These are phyloP conservation scores for Gossypium sturtianum DNA, from an alignment of 345 rosid species.

Conservation along the genomic window DNA sequence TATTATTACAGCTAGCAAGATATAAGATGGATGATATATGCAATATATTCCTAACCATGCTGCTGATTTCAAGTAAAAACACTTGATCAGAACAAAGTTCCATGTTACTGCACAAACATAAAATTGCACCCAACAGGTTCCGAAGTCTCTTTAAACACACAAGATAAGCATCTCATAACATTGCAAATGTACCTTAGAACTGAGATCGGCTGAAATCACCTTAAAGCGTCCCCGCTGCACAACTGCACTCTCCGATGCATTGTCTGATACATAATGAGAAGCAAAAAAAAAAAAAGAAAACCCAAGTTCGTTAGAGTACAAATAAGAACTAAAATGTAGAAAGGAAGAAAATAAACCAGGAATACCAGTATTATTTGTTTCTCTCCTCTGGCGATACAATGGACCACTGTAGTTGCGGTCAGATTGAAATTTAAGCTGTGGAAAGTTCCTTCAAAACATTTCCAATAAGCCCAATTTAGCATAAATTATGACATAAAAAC, in stretches of 20 bases:
- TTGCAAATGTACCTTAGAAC: conserved; percentile 65
- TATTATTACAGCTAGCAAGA: neutral
- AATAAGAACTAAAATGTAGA: conserved; percentile 12
- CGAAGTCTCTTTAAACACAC: neutral
- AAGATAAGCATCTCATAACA: neutral
- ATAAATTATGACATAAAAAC: conserved; percentile 5
- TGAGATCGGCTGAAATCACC: conserved; percentile 73
- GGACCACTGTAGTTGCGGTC: conserved; percentile 80
- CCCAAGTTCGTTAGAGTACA: conserved; percentile 5
- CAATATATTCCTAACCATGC: neutral
- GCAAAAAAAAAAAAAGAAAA: neutral
- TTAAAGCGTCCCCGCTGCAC: conserved; percentile 91
- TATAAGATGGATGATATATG: neutral
- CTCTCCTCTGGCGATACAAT: conserved; percentile 57
- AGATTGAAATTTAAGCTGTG: conserved; percentile 44
- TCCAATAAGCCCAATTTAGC: conserved; percentile 19
- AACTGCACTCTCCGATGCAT: conserved; percentile 66
- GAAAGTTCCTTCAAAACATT: conserved; percentile 52
- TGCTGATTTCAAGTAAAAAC: neutral
- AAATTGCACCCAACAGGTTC: neutral
- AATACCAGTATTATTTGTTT: conserved; percentile 51
- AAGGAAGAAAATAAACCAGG: conserved; percentile 5
- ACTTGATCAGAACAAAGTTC: neutral
- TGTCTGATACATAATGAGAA: conserved; percentile 45
- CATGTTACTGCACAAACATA: neutral